Evolutionary conservation across 108 stramenopile genomes (phyloP).

Genomic region (Nitzschia sp.): DNA sequence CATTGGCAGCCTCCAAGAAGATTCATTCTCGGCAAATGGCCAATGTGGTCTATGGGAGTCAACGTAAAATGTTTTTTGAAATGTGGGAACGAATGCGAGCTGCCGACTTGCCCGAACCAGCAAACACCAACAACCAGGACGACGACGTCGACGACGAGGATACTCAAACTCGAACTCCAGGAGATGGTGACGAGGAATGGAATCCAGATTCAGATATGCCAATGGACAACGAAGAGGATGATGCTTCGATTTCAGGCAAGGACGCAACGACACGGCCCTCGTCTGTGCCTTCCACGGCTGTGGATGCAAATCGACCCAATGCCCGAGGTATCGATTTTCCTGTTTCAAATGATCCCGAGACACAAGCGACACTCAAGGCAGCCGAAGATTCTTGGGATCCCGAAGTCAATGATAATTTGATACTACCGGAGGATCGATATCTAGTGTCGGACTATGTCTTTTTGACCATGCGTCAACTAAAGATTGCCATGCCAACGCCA

Average conservation of each 20-base stretch:
- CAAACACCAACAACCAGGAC: background rate
- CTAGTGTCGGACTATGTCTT: conserved; percentile 58
- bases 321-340: conserved; percentile 19
- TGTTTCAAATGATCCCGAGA: conserved; percentile 24
- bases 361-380: conserved; percentile 18
- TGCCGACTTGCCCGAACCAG: conserved; percentile 30
- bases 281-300: background rate
- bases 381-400: conserved; percentile 43
- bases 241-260: background rate
- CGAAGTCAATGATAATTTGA: conserved; percentile 32
- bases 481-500: conserved; percentile 33
- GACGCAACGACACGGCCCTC: background rate
- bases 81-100: conserved; percentile 51
- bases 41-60: conserved; percentile 47
- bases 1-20: conserved; percentile 39
- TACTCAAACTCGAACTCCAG: no score
- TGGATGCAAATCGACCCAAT: conserved; percentile 10
- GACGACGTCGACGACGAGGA: background rate
- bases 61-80: conserved; percentile 44
- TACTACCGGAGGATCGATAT: conserved; percentile 36
- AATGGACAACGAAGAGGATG: background rate
- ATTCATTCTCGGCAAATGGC: conserved; percentile 47
- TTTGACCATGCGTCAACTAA: conserved; percentile 53
- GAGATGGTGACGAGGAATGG: background rate
- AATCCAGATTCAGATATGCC: background rate